phyloP scores from a whole-genome alignment of 257 asterid genomes.

The Penstemon barbatus region DNA sequence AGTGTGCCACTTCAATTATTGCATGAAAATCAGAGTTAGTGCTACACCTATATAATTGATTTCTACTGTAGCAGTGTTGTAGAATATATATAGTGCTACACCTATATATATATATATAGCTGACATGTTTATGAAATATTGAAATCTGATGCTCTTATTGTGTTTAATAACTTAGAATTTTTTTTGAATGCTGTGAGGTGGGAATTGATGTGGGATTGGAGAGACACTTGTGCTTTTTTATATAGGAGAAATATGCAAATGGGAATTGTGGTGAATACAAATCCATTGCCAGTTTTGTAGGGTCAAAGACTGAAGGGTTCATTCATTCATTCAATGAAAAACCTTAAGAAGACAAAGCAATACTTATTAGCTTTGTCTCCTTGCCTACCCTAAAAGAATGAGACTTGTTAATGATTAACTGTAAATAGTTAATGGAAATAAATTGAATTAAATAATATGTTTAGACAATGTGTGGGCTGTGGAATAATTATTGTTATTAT shows the following conservation, averaged over 20 bases:
- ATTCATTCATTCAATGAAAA: conserved; percentile 35
- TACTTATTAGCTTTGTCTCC: conserved; percentile 44
- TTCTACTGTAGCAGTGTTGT: too few relatives aligned
- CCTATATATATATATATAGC: background rate
- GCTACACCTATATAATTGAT: too few relatives aligned
- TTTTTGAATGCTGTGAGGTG: background rate
- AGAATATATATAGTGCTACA: too few relatives aligned
- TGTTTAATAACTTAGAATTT: too few relatives aligned
- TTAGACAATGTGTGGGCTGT: too few relatives aligned
- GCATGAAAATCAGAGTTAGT: too few relatives aligned
- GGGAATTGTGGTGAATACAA: conserved; percentile 46
- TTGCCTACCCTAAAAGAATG: conserved; percentile 35
- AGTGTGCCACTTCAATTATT: too few relatives aligned
- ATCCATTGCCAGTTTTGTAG: conserved; percentile 34
- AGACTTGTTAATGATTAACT: too few relatives aligned
- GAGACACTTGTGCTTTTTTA: conserved; percentile 16
- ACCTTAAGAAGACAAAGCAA: conserved; percentile 36
- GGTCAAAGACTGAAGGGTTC: conserved; percentile 22
- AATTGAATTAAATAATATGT: too few relatives aligned
- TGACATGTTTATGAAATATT: conserved; percentile 36
- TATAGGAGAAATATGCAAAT: conserved; percentile 34
- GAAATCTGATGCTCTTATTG: too few relatives aligned
- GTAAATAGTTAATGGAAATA: too few relatives aligned
- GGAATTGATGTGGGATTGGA: conserved; percentile 25
- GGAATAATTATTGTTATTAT: too few relatives aligned